These are phyloP conservation scores for Myriosclerotinia scirpicola DNA, from an alignment of 2,329 filamentous ascomycete genomes.

Conservation along the genomic window DNA sequence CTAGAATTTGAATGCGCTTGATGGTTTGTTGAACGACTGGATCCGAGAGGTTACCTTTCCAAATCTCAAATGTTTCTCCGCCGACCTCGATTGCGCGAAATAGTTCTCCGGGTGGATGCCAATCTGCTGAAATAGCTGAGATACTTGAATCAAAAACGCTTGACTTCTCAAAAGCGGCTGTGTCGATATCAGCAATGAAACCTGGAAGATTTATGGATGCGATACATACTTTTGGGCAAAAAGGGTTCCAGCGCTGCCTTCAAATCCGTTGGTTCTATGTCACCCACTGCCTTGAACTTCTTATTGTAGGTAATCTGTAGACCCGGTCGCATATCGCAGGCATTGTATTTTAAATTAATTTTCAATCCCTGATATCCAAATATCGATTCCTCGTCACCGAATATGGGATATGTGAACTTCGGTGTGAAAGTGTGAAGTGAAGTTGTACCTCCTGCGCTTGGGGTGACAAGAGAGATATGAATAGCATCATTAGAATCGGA, in stretches of 20 bases:
- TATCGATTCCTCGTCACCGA: slow-evolving; percentile 88
- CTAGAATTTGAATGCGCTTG: slow-evolving; percentile 77
- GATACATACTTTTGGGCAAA: slow-evolving; percentile 62
- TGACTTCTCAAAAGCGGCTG: slow-evolving; percentile 66
- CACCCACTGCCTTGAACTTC: slow-evolving; percentile 68
- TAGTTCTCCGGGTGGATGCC: slow-evolving; percentile 74
- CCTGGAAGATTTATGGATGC: slow-evolving; percentile 8
- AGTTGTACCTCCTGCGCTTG: slow-evolving; percentile 51
- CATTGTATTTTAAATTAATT: slow-evolving; percentile 68
- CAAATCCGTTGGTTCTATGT: slow-evolving; percentile 69
- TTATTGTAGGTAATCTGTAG: slow-evolving; percentile 69
- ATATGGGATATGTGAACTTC: slow-evolving; percentile 86
- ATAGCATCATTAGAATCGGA: slow-evolving; percentile 52
- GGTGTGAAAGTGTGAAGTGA: slow-evolving; percentile 74
- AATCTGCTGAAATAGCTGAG: slow-evolving; percentile 46
- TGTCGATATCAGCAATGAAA: slow-evolving; percentile 11
- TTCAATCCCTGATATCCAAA: slow-evolving; percentile 84
- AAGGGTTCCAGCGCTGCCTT: slow-evolving; percentile 55
- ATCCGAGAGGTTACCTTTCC: slow-evolving; percentile 74
- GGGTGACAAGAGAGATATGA: slow-evolving; percentile 58
- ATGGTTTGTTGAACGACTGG: slow-evolving; percentile 68
- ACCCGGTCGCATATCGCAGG: slow-evolving; percentile 74
- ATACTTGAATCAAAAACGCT: slow-evolving; percentile 62
- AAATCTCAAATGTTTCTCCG: slow-evolving; percentile 75
- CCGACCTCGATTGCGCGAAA: slow-evolving; percentile 62